Base-by-base conservation (phyloP, 441 rosid genomes). In the Codiaeum variegatum region DNA sequence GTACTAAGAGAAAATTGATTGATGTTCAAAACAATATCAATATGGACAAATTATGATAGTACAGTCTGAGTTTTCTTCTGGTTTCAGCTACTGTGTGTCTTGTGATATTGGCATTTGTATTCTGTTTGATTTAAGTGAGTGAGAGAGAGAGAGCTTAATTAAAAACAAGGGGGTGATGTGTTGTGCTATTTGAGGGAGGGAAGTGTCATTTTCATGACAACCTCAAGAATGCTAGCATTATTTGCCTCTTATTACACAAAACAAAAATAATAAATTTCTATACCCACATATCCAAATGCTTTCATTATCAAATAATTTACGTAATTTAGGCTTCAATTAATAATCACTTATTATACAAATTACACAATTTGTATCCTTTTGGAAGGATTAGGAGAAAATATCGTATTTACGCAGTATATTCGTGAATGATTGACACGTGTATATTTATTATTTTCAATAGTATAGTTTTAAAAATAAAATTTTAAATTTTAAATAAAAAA, bases 161-260 rank as follows among this genome's bases (percentile, higher is more conserved):
- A 40, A 40, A 40, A 46, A 11, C 2, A 11, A 18, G 5, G 4
- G 70, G 76, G 81, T 67, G 72, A 64, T 54, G 69, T 74, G 67
- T 47, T 58, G 47, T 21, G 49, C 56, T 65, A 47, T 15, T 15
- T 21, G 4, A 0, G 63, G 75, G n/a, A 44, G 72, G 21, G 19
- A n/a, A n/a, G 11, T 69, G 84, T 80, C 80, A 47, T 36, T 80
- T 75, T 83, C 90, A 75, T 70, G 85, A 77, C 87, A 83, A 44
- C 84, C 75, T 62, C 76, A 58, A 63, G 32, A 76, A 58, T 56
- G 65, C 44, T 64, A 38, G 62, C 74, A 52, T 40, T 60, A 68
- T 74, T 79, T 75, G 67, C 77, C 36, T 62, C 69, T 61, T 61
- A 71, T 68, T 76, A 49, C 54, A 32, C 70, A 62, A 76, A 73